Evolutionary conservation across 2,329 filamentous ascomycete species (phyloP).

Genomic region (Teratosphaeria zuluensis): DNA sequence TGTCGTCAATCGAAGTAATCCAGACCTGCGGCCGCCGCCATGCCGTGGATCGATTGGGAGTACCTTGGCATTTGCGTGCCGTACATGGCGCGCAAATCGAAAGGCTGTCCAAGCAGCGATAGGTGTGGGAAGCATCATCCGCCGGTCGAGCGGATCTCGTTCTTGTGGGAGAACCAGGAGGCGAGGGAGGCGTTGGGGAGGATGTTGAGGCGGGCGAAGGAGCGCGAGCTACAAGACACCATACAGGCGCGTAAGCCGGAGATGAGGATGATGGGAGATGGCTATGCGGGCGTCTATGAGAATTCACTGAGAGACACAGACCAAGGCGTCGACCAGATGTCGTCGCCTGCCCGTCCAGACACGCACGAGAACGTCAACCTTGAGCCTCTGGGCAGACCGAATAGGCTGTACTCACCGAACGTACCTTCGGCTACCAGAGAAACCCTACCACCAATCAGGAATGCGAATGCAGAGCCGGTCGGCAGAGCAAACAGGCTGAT

Average conservation of each 20-base stretch:
- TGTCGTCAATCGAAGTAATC: not conserved
- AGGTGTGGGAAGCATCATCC: conserved; percentile 13
- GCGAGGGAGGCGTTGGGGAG: not conserved
- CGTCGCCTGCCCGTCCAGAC: not conserved
- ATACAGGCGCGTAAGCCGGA: not conserved
- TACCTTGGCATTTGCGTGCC: conserved; percentile 16
- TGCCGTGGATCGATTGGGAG: conserved; percentile 16
- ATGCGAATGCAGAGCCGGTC: not conserved
- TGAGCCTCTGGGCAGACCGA: not conserved
- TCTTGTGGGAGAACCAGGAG: conserved; percentile 10
- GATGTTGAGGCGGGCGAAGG: not conserved
- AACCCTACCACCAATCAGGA: not conserved
- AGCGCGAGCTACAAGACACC: not conserved
- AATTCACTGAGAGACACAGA: not conserved
- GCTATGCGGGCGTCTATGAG: not conserved
- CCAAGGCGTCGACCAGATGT: not conserved
- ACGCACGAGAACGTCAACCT: not conserved
- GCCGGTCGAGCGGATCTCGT: conserved; percentile 4
- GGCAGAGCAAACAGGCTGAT: not conserved
- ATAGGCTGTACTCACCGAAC: not conserved
- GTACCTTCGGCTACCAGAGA: not conserved
- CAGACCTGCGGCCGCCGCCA: not conserved
- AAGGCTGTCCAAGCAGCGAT: conserved; percentile 4
- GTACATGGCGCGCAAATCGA: conserved; percentile 7
- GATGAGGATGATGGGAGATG: not conserved